Conservation (phyloP, 1,284 basidiomycete genomes). For the Ustilago shanxiensis region DNA sequence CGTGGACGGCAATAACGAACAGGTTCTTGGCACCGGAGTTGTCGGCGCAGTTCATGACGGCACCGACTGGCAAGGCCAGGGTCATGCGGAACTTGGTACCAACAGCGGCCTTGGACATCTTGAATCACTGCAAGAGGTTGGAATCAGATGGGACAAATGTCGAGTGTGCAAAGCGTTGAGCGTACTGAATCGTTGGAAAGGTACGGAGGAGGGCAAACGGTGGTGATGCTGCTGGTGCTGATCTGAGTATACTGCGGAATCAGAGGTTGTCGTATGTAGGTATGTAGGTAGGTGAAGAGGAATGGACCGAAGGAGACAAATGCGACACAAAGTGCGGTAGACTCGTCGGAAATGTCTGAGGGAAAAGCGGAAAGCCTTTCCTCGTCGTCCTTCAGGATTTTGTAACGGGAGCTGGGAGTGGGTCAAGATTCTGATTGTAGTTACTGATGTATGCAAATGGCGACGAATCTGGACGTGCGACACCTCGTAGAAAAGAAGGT, state of each 20-base stretch:
- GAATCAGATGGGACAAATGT: background rate
- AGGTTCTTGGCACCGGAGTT: slow-evolving; percentile 99
- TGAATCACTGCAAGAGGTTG: slow-evolving; percentile 43
- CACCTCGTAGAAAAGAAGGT: background rate
- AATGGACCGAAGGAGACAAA: background rate
- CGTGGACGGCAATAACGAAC: slow-evolving; percentile 89
- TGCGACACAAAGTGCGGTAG: no score
- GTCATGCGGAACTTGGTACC: slow-evolving; percentile 95
- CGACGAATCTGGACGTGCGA: no score
- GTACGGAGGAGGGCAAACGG: background rate
- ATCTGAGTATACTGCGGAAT: slow-evolving; percentile 4
- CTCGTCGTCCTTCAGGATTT: no score
- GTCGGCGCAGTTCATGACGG: slow-evolving; percentile 99
- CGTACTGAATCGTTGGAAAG: slow-evolving; percentile 3
- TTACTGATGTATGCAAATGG: no score
- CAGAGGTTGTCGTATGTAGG: background rate
- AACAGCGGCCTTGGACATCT: slow-evolving; percentile 72
- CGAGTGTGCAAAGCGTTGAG: slow-evolving; percentile 15
- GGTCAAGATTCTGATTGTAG: no score
- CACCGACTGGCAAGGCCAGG: slow-evolving; percentile 87
- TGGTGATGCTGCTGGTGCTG: slow-evolving; percentile 21
- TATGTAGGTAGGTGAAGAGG: background rate
- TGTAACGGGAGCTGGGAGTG: no score
- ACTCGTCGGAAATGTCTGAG: no score
- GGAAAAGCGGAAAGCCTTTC: no score